Evolutionary conservation across 2,329 filamentous ascomycete genomes (phyloP).

Genomic region (Microsporum canis): DNA sequence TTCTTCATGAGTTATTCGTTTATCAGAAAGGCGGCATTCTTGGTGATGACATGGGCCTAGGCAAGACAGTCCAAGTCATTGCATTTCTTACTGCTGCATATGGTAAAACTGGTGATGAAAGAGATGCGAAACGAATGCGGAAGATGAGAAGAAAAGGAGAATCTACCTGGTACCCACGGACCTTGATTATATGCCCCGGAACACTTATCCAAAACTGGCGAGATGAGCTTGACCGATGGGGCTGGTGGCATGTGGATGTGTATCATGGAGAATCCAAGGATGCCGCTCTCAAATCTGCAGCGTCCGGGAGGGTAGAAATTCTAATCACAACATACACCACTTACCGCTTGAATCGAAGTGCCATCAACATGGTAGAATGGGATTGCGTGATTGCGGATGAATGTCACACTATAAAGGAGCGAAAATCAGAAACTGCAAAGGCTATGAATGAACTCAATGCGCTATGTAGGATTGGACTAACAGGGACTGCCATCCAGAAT

Average conservation of each 20-base stretch:
- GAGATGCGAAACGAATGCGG: constrained; percentile 76
- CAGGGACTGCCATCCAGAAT: constrained; percentile 94
- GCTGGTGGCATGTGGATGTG: constrained; percentile 82
- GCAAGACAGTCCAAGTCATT: constrained; percentile 93
- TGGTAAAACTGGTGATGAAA: constrained; percentile 82
- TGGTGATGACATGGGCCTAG: constrained; percentile 94
- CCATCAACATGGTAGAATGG: constrained; percentile 79
- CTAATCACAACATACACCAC: constrained; percentile 92
- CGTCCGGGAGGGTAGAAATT: constrained; percentile 68
- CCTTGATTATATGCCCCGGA: constrained; percentile 79
- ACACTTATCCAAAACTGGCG: constrained; percentile 86
- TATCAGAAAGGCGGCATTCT: constrained; percentile 84
- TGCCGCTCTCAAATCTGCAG: constrained; percentile 59
- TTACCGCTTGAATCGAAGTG: constrained; percentile 63
- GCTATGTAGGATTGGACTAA: constrained; percentile 82
- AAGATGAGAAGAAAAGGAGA: constrained; percentile 57
- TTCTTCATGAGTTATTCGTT: constrained; percentile 79
- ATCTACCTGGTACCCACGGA: constrained; percentile 66
- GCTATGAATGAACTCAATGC: constrained; percentile 86
- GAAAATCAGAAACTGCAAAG: constrained; percentile 62
- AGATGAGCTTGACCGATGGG: constrained; percentile 77
- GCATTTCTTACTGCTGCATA: constrained; percentile 85
- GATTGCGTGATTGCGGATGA: constrained; percentile 92
- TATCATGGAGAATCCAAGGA: constrained; percentile 68
- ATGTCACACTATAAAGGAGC: constrained; percentile 80